Evolutionary conservation across 179 eudicot genomes (phyloP).

Genomic region (Silene coronaria): DNA sequence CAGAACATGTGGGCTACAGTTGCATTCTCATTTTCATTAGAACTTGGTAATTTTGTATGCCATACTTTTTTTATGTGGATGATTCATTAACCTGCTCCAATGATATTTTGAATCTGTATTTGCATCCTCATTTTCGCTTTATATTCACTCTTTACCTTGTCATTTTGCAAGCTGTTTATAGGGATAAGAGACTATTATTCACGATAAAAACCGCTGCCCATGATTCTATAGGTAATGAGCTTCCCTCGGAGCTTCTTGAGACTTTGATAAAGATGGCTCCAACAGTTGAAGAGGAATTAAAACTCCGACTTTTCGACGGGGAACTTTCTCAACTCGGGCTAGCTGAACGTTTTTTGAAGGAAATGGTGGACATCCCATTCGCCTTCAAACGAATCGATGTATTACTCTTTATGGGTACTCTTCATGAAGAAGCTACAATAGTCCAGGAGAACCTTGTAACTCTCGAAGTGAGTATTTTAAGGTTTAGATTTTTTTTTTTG

Average conservation of each 20-base stretch:
- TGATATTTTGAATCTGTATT: too few relatives aligned
- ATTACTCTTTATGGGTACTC: conserved; percentile 54
- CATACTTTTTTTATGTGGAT: too few relatives aligned
- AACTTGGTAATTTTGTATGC: too few relatives aligned
- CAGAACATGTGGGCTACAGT: too few relatives aligned
- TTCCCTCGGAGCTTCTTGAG: conserved; percentile 68
- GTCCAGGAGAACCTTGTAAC: conserved; percentile 52
- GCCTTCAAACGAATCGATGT: conserved; percentile 66
- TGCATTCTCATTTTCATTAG: too few relatives aligned
- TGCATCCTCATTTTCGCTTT: too few relatives aligned
- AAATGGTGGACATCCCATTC: conserved; percentile 68
- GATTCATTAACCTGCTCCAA: too few relatives aligned
- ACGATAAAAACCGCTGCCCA: too few relatives aligned
- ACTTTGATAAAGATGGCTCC: conserved; percentile 80
- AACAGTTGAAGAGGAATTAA: conserved; percentile 68
- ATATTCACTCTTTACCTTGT: too few relatives aligned
- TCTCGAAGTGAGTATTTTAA: conserved; percentile 46
- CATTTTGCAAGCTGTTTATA: too few relatives aligned
- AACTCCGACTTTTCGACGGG: conserved; percentile 59
- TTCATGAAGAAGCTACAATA: conserved; percentile 51
- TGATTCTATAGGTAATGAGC: conserved; percentile 59
- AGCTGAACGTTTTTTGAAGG: conserved; percentile 76
- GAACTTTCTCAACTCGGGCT: conserved; percentile 64
- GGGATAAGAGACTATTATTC: too few relatives aligned
- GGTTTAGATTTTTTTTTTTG: background rate